Evolutionary conservation across 2,329 filamentous ascomycete genomes (phyloP).

Genomic region (Calonectria fujianensis): DNA sequence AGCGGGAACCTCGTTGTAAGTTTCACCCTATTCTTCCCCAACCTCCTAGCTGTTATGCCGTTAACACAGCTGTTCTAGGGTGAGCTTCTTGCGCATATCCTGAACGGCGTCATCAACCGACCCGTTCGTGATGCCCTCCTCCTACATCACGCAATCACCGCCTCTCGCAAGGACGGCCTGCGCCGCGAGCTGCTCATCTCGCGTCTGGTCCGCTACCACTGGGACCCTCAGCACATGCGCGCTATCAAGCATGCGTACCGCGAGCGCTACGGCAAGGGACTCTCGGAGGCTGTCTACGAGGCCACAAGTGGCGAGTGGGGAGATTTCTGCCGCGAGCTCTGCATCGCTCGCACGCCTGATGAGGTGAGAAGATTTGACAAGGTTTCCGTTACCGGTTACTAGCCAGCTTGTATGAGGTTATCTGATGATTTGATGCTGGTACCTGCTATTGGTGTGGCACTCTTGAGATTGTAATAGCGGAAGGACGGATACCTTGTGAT

Average conservation of each 20-base stretch:
- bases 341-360: constrained; percentile 76
- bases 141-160: constrained; percentile 90
- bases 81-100: constrained; percentile 93
- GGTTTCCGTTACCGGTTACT: constrained; percentile 49
- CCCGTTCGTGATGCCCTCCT: constrained; percentile 94
- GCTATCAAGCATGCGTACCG: constrained; percentile 87
- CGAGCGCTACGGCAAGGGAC: constrained; percentile 82
- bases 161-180: constrained; percentile 81
- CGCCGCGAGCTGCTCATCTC: constrained; percentile 92
- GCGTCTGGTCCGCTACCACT: constrained; percentile 91
- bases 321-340: constrained; percentile 83
- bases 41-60: background rate
- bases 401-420: background rate
- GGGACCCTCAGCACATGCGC: constrained; percentile 89
- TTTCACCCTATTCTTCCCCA: constrained; percentile 53
- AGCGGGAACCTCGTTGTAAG: constrained; percentile 94
- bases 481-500: constrained; percentile 20
- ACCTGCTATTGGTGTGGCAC: constrained; percentile 19
- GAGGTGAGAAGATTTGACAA: constrained; percentile 73
- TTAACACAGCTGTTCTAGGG: constrained; percentile 74
- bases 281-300: constrained; percentile 87
- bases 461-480: constrained; percentile 34
- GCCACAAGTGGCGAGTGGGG: constrained; percentile 86
- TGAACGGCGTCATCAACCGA: constrained; percentile 97
- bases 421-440: background rate